Base-by-base conservation (phyloP, 2,329 filamentous ascomycete species). In the Didymella lethalis region DNA sequence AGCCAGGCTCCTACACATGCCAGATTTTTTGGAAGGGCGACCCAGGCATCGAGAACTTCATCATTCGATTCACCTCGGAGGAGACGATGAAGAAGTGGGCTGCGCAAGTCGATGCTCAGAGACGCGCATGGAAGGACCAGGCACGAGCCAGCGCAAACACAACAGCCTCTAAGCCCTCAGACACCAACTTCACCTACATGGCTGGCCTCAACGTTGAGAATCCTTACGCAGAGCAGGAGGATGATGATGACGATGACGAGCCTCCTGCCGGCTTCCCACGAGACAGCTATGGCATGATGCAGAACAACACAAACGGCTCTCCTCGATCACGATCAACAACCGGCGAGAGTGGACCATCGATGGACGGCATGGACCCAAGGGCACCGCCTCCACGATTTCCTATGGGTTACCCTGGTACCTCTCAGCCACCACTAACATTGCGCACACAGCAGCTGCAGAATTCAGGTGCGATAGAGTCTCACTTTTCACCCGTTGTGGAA, bases 11-110 rank as follows among this genome's bases (percentile, higher is more conserved):
- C 11, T 97, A 98, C 75, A 94, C 91, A 2, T 91, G 97, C 61
- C 94, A 98, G 74, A 98, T 99, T 55, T 97, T 93, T 84, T 99
- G 95, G 95, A 98, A 95, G 79, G 94, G 94, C 32, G 94, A 98
- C 65, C 92, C 93, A 0, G 92, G 92, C 4, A 92, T 97, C 31
- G 94, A 99, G 75, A 97, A 96, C 73, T 98, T 99, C 76, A 89
- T 94, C 69, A 96, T 99, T 73, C 91, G 92, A 66, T 98, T 97
- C 77, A 85, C 87, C 49, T 95, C 94, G 61, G 95, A 99, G 76
- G 93, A 97, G 66, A 88, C 85, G 14, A 93, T 98, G 88, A 93
- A 90, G 78, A 97, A 94, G 74, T 99, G 95, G 95, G 89, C 90
- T 28, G 82, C 83, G 8, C 88, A 91, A 40, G 87, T 97, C 26